These are phyloP conservation scores for Cladosporium sphaerospermum DNA, from an alignment of 2,329 filamentous ascomycete genomes.

Conservation along the genomic window DNA sequence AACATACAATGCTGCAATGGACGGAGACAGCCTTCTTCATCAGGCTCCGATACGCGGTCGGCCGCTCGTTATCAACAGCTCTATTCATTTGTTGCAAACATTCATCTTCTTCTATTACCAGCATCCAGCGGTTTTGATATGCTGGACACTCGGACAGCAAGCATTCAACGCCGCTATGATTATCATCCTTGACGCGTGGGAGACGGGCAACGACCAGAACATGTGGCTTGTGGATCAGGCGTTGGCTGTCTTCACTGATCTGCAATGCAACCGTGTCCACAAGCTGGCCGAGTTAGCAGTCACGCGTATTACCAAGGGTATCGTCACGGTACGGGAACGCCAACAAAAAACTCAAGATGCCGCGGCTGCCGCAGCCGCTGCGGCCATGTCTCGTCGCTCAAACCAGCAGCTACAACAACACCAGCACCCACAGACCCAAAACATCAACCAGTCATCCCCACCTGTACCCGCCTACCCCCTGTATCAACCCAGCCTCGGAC, in stretches of 20 bases:
- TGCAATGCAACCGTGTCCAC: conserved; percentile 39
- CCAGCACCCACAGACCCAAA: neutral
- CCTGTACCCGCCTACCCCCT: conserved; percentile 14
- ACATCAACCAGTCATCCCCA: conserved; percentile 7
- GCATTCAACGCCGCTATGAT: conserved; percentile 48
- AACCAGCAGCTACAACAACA: conserved; percentile 2
- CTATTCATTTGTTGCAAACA: conserved; percentile 36
- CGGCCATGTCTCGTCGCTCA: conserved; percentile 12
- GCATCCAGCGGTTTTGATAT: conserved; percentile 39
- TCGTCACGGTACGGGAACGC: conserved; percentile 21
- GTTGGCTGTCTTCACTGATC: conserved; percentile 37
- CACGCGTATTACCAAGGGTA: conserved; percentile 31
- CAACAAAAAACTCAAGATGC: conserved; percentile 13
- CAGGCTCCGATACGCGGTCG: conserved; percentile 32
- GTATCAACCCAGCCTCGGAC: conserved; percentile 4
- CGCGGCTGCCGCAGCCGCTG: conserved; percentile 1
- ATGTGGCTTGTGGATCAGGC: conserved; percentile 36
- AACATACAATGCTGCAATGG: neutral
- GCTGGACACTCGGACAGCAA: conserved; percentile 45
- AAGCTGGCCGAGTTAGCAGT: conserved; percentile 41
- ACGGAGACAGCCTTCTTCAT: conserved; percentile 20
- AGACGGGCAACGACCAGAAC: conserved; percentile 34
- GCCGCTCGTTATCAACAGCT: conserved; percentile 37
- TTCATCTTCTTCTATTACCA: conserved; percentile 43
- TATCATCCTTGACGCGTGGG: conserved; percentile 41